phyloP scores from a whole-genome alignment of 139 green algal species.

The Chlamydomonas asymmetrica region DNA sequence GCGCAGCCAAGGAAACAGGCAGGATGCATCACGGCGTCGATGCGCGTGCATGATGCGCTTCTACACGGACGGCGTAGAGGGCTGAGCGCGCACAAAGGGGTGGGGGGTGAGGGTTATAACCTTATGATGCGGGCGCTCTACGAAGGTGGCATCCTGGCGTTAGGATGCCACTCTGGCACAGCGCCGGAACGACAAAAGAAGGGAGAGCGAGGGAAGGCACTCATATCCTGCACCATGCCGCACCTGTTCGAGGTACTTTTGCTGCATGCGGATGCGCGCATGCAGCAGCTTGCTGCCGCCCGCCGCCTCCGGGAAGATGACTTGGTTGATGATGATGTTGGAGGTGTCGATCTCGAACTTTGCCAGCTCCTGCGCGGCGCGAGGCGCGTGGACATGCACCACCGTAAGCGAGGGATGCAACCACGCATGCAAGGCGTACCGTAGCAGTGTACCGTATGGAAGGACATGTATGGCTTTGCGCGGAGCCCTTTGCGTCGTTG shows the following conservation, averaged over 20 bases:
- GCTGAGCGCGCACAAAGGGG: neutral
- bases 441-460: too few species aligned
- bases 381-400: too few species aligned
- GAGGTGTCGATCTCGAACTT: constrained; percentile 93
- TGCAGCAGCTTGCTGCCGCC: constrained; percentile 68
- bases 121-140: neutral
- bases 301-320: constrained; percentile 79
- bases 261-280: constrained; percentile 90
- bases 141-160: neutral
- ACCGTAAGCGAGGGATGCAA: too few species aligned
- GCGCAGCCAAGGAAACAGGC: too few species aligned
- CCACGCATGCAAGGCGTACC: neutral
- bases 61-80: too few species aligned
- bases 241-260: constrained; percentile 89
- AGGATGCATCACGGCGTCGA: too few species aligned
- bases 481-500: too few species aligned
- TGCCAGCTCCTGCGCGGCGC: constrained; percentile 84
- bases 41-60: too few species aligned
- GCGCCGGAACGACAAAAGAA: too few species aligned
- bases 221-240: neutral
- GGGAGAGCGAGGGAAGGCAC: too few species aligned
- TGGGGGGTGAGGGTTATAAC: neutral
- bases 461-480: too few species aligned
- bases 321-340: constrained; percentile 98
- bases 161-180: too few species aligned